A percentile compares a stretch with the other conserved stretches of the same genome.
These are phyloP conservation scores for Platismatia glauca DNA, from an alignment of 495 filamentous ascomycete genomes.

Conservation along the genomic window DNA sequence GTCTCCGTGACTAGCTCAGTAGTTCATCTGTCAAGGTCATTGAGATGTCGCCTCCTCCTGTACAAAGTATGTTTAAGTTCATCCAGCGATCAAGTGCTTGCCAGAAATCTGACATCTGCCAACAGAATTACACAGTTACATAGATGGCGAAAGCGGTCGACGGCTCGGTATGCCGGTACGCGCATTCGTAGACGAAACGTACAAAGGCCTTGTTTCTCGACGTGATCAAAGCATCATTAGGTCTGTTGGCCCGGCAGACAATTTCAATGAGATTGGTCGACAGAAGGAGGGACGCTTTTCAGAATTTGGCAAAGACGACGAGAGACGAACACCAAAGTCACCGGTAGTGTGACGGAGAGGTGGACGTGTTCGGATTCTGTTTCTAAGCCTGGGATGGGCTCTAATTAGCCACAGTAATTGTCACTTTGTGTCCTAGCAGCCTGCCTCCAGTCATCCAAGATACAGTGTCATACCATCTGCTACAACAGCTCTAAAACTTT, in stretches of 20 bases:
- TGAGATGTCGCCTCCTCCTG: constrained; percentile 58
- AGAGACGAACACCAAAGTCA: not conserved
- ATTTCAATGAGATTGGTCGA: constrained; percentile 30
- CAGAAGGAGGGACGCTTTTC: constrained; percentile 30
- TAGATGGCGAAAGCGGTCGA: constrained; percentile 33
- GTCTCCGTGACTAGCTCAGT: constrained; percentile 50
- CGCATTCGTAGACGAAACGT: constrained; percentile 49
- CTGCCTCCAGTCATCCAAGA: not conserved
- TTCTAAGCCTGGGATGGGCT: not conserved
- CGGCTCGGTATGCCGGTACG: constrained; percentile 51
- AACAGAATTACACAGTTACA: constrained; percentile 36
- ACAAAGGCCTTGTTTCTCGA: constrained; percentile 39
- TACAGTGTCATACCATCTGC: not conserved
- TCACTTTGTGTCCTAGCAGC: not conserved
- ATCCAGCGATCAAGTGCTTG: no score
- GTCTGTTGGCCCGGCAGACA: constrained; percentile 24
- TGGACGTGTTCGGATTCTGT: not conserved
- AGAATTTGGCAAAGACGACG: constrained; percentile 30
- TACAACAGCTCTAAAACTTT: not conserved
- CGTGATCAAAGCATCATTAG: constrained; percentile 38
- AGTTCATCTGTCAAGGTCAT: constrained; percentile 46
- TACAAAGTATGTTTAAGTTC: constrained; percentile 39
- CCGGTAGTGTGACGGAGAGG: not conserved
- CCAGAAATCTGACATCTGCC: not conserved
- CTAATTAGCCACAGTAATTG: not conserved